Percentiles rank a stretch among this genome's conserved stretches.
These are phyloP conservation scores for Shiraia bambusicola DNA, from an alignment of 2,329 filamentous ascomycete species.

Conservation along the genomic window DNA sequence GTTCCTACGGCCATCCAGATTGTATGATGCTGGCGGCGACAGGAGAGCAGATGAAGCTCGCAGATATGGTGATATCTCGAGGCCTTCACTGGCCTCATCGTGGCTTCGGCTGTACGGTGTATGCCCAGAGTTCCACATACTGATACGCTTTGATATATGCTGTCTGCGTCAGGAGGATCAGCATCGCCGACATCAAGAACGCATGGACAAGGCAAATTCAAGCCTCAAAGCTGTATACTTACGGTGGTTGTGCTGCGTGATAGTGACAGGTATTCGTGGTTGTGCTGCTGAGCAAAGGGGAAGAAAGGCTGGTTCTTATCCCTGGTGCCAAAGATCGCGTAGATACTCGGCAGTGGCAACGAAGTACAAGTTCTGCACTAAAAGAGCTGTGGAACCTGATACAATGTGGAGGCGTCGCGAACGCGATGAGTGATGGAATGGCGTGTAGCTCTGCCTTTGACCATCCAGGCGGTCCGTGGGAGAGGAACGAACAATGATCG, in stretches of 20 bases:
- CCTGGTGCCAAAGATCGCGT: conserved; percentile 19
- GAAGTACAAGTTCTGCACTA: conserved; percentile 26
- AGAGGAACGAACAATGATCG: conserved; percentile 24
- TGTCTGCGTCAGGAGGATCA: neutral
- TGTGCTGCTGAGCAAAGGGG: conserved; percentile 12
- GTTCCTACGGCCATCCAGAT: conserved; percentile 31
- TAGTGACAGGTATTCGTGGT: neutral
- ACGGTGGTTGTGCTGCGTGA: neutral
- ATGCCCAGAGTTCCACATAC: conserved; percentile 14
- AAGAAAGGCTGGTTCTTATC: conserved; percentile 31
- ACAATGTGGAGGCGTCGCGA: conserved; percentile 31
- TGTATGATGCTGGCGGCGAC: conserved; percentile 29
- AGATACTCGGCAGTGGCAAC: conserved; percentile 24
- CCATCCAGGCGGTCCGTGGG: conserved; percentile 27
- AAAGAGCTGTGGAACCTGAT: conserved; percentile 36
- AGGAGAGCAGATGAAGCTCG: conserved; percentile 25
- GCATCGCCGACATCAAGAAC: conserved; percentile 1
- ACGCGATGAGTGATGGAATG: conserved; percentile 41
- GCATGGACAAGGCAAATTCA: neutral
- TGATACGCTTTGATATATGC: neutral
- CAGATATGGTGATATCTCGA: conserved; percentile 20
- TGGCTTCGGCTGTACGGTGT: conserved; percentile 10
- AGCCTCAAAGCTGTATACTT: neutral
- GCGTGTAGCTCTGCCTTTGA: conserved; percentile 20
- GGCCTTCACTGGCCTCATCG: conserved; percentile 20